Evolutionary conservation across 768 basidiomycete species (phyloP), one percentile per base, ranked within the genome.

Genomic region (Pisolithus marmoratus): DNA sequence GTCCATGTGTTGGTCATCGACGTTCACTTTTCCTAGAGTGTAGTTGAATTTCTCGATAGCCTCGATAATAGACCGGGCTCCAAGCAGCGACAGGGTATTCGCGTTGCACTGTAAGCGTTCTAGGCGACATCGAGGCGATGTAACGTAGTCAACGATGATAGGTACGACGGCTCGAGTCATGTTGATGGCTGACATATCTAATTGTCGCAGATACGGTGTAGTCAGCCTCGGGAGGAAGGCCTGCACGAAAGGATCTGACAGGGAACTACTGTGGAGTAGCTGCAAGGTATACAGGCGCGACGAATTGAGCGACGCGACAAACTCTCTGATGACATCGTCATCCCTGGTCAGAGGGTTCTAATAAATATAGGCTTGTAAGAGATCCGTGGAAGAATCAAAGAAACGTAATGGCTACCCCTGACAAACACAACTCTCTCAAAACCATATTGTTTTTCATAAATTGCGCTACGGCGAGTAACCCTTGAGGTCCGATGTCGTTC

Each of bases 101-200:
- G 77, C 79, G 53, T 78, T 84, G 53, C 79, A 74, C 49, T 74
- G 76, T 38, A 86, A 67, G 3, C 69, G 70, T 42, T 73, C 67
- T 8, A 86, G 67, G 22, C 63, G 69, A 55, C 82, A 82, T 19
- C 72, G 74, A 9, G 71, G 63, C 15, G 82, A 83, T 15, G 69
- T 69, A 14, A 86, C 65, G 57, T 77, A 87, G 17, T 70, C 67
- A 14, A 71, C 54, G 46, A 87, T 72, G 50, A 61, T 56, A 0
- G 77, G 71, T 0, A 73, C 70, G 12, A 74, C 70, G 27, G 53
- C 58, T 34, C 64, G 63, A 3, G 80, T 79, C 52, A 84, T 63
- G 19, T 72, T 72, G 14, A 73, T 73, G 3, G 75, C 74, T 4
- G 81, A 79, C n/a, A 85, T 64, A 55, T 82, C 75, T 17, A 87